phyloP scores from a whole-genome alignment of 345 rosid species.

The Gossypioides kirkii region DNA sequence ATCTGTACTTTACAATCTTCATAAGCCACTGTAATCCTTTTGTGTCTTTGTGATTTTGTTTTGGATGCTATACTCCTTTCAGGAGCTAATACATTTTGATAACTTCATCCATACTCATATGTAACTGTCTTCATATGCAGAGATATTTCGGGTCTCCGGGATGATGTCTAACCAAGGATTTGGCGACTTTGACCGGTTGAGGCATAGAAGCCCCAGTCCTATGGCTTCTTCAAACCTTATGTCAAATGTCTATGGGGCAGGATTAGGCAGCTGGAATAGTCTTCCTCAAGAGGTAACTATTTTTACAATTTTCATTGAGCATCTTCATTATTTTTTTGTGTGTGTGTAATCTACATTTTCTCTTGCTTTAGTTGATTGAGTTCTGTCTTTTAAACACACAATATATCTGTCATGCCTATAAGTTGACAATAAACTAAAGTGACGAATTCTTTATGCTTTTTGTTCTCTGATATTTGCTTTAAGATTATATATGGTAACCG shows the following conservation, averaged over 20 bases:
- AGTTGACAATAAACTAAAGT: constrained; percentile 6
- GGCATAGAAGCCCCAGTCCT: constrained; percentile 95
- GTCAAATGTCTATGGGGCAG: constrained; percentile 57
- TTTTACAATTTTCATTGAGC: constrained; percentile 6
- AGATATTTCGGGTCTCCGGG: constrained; percentile 74
- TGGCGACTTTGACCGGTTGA: constrained; percentile 70
- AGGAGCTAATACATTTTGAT: not conserved
- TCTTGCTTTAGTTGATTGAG: not conserved
- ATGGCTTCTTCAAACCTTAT: constrained; percentile 88
- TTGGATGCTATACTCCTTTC: not conserved
- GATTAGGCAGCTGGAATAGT: constrained; percentile 78
- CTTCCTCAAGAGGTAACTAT: constrained; percentile 67
- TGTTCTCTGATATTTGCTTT: not conserved
- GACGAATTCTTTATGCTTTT: constrained; percentile 9
- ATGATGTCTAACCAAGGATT: constrained; percentile 91
- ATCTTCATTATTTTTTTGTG: not conserved
- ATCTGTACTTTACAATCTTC: not conserved
- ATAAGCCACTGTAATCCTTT: not conserved
- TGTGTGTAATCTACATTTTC: not conserved
- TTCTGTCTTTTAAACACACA: not conserved
- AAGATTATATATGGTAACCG: not conserved
- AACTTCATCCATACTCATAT: constrained; percentile 11
- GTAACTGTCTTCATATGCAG: constrained; percentile 38
- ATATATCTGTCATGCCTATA: not conserved
- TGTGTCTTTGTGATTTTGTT: not conserved